phyloP scores from a whole-genome alignment of 805 yeast species.

The Jamesozyma rosinii region DNA sequence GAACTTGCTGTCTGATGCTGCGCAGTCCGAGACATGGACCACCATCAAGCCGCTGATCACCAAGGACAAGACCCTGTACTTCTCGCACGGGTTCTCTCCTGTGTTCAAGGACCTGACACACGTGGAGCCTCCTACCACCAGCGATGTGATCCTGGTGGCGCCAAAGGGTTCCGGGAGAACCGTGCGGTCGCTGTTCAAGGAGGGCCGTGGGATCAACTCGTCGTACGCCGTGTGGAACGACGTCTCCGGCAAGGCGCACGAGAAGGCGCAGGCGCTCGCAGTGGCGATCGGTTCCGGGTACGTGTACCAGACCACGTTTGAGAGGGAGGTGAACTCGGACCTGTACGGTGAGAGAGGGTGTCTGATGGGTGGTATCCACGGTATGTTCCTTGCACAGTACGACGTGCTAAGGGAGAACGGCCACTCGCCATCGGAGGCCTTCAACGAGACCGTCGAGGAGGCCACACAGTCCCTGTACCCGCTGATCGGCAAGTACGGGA shows the following conservation, averaged over 20 bases:
- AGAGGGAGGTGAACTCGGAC: slow-evolving; percentile 98
- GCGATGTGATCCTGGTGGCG: slow-evolving; percentile 97
- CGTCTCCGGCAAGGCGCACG: slow-evolving; percentile 97
- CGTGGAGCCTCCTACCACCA: slow-evolving; percentile 89
- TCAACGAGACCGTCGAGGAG: slow-evolving; percentile 99
- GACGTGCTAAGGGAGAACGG: slow-evolving; percentile 99
- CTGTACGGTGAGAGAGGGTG: slow-evolving; percentile 99
- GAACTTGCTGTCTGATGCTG: slow-evolving; percentile 98
- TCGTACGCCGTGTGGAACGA: slow-evolving; percentile 99
- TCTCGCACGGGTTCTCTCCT: slow-evolving; percentile 99
- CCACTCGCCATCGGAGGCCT: slow-evolving; percentile 99
- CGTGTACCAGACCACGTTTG: slow-evolving; percentile 99
- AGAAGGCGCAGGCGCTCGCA: slow-evolving; percentile 96
- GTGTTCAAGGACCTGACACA: slow-evolving; percentile 96
- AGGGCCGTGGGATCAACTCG: slow-evolving; percentile 99
- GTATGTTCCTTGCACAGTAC: slow-evolving; percentile 99
- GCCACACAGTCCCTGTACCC: slow-evolving; percentile 99
- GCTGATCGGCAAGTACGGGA: slow-evolving; percentile 97
- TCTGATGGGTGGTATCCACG: slow-evolving; percentile 99
- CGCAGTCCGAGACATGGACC: slow-evolving; percentile 98
- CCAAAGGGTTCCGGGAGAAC: slow-evolving; percentile 99
- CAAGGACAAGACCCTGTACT: slow-evolving; percentile 95
- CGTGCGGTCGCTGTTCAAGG: slow-evolving; percentile 97
- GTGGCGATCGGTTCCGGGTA: slow-evolving; percentile 99
- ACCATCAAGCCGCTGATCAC: slow-evolving; percentile 82